phyloP scores from a whole-genome alignment of 2,329 filamentous ascomycete genomes.

The Sporothrix pseudoabietina region DNA sequence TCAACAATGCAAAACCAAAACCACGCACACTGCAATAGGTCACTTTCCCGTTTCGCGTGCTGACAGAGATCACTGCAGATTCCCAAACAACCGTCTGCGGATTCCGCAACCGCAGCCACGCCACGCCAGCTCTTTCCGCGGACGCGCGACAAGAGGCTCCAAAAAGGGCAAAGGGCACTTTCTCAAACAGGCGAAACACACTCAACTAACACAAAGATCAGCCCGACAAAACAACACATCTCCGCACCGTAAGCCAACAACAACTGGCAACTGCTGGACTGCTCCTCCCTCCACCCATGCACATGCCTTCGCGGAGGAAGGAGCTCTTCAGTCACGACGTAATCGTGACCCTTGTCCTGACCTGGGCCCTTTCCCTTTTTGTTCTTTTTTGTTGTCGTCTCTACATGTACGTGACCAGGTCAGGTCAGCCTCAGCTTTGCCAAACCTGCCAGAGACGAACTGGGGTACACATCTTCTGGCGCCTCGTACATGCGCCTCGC shows the following conservation, averaged over 20 bases:
- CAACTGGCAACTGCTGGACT: background rate
- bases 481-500: background rate
- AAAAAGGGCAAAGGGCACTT: background rate
- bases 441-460: conserved; percentile 5
- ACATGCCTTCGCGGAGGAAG: background rate
- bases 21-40: background rate
- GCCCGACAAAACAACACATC: conserved; percentile 14
- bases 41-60: conserved; percentile 11
- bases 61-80: conserved; percentile 21
- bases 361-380: background rate
- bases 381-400: background rate
- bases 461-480: background rate
- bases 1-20: conserved; percentile 1
- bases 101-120: conserved; percentile 11
- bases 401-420: background rate
- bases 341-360: conserved; percentile 2
- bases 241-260: conserved; percentile 7
- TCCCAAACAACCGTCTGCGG: conserved; percentile 15
- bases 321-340: background rate
- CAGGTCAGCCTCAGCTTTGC: background rate
- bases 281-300: conserved; percentile 20
- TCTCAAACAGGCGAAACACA: background rate
- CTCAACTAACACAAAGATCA: conserved; percentile 1
- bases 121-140: conserved; percentile 12
- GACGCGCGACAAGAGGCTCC: background rate